Base-by-base conservation (phyloP, 495 filamentous ascomycete species). In the Hypoxylon rickii region DNA sequence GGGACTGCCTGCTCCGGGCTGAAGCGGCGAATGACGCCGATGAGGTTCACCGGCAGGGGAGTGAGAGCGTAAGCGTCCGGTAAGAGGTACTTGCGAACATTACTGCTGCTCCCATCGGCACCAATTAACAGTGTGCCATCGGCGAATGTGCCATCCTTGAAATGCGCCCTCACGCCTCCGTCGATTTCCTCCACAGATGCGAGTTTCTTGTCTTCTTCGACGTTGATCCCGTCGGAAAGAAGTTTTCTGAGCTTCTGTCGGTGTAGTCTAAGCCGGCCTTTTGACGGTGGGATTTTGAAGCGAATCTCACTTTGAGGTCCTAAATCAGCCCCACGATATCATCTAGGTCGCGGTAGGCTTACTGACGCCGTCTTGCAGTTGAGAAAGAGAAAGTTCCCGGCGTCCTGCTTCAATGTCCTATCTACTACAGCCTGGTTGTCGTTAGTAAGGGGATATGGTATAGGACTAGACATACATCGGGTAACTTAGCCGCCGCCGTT, bases 41-140 rank as follows among this genome's bases (percentile, higher is more conserved):
- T 69, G 29, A 84, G 63, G 20, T 75, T 73, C 3, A 82, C 65
- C 5, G 80, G 76, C 2, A 86, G 62, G 7, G 67, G 65, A 4
- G 71, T 69, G 48, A 79, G 74, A 36, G 66, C 58, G 8, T 66
- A 62, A 15, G 49, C 63, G 3, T 73, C 54, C 2, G 73, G 76
- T 19, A 63, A 63, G 1, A 76, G 44, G 1, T 60, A 16, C 29
- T 65, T 53, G 13, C 71, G 67, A 12, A 63, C 68, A 24, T 44
- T 47, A 12, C 81, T 85, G 26, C 70, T 72, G 19, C 71, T 66
- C 5, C 85, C 85, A 63, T 88, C 85, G 47, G 73, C 75, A 26
- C 77, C 84, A 37, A 87, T 59, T 10, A 88, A 61, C 1, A 86
- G 64, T 0, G 66, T 65, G 0, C 84, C 85, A 2, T 63, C 69